Base-by-base conservation (phyloP, 345 rosid species). In the Populus alba region DNA sequence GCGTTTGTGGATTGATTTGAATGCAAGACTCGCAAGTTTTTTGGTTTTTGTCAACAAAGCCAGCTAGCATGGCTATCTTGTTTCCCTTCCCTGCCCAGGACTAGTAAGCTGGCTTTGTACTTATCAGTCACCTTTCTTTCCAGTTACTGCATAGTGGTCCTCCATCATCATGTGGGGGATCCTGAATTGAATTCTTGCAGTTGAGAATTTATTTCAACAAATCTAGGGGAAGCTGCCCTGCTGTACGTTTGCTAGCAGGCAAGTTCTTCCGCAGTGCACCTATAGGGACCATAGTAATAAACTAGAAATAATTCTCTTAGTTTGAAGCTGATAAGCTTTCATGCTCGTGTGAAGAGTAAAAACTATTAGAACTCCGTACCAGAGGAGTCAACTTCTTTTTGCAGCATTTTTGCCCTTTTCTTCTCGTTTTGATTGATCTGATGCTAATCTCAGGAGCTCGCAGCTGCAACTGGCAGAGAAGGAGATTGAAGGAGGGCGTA, bases 391-490 rank as follows among this genome's bases (percentile, higher is more conserved):
- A n/a, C 70, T 59, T 59, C 45, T 41, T 0, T 12, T 71, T 7
- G 18, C 37, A 25, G 69, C 33, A 31, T 77, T n/a, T 39, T 10
- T 25, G 63, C 13, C 53, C 33, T 13, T 1, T 37, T 18, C 2
- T 1, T 35, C 9, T 13, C 7, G 7, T 77, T n/a, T n/a, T 7
- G 47, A 70, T 62, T 25, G 6, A 53, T 25, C 66, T 49, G 25
- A 5, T 72, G 20, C n/a, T 53, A 57, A 63, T n/a, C 20, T 25
- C 85, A 84, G 90, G 90, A 80, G 85, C 70, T 83, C 88, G 43
- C 87, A 81, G 79, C 70, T 88, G 83, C 86, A 78, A 59, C 37
- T 88, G 78, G 80, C 66, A 23, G 84, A 63, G 33, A 80, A 81
- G 73, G 91, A 81, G 79, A 75, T 57, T 2, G 89, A 81, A 18